Evolutionary conservation across 495 filamentous ascomycete species (phyloP).

Genomic region (Astrothelium macrocarpum): DNA sequence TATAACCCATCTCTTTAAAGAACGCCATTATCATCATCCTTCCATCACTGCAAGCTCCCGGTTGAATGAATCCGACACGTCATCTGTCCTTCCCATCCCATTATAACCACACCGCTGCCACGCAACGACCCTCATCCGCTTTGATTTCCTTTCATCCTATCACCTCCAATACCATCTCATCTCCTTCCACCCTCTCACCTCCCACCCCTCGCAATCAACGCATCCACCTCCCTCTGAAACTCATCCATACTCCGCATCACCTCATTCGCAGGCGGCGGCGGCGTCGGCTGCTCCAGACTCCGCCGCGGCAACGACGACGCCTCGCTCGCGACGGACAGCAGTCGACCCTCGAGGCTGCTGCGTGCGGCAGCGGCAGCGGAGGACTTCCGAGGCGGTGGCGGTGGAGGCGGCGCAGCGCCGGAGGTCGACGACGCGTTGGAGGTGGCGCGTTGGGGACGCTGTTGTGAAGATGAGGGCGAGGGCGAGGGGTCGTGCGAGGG

Average conservation of each 20-base stretch:
- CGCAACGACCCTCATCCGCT: neutral
- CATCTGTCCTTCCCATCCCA: too few species aligned
- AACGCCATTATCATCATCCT: too few species aligned
- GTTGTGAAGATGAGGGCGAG: neutral
- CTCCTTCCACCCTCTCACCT: neutral
- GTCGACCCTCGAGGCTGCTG: neutral
- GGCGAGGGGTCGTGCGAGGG: neutral
- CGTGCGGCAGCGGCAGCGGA: neutral
- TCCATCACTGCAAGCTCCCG: too few species aligned
- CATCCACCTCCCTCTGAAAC: neutral
- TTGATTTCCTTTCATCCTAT: neutral
- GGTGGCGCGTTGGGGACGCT: neutral
- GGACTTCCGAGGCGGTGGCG: neutral
- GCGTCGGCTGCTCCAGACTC: neutral
- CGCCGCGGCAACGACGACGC: neutral
- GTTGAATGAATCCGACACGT: too few species aligned
- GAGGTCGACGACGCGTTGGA: conserved; percentile 1
- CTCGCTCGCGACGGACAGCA: neutral
- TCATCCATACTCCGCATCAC: conserved; percentile 2
- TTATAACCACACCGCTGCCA: too few species aligned
- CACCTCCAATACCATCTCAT: neutral
- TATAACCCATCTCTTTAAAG: too few species aligned
- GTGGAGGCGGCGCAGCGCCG: neutral
- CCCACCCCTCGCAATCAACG: neutral
- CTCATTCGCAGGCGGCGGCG: neutral